A percentile compares a stretch with the other conserved stretches of the same genome.
Evolutionary conservation across 2,329 filamentous ascomycete species (phyloP).

Genomic region (Colletotrichum tabaci): DNA sequence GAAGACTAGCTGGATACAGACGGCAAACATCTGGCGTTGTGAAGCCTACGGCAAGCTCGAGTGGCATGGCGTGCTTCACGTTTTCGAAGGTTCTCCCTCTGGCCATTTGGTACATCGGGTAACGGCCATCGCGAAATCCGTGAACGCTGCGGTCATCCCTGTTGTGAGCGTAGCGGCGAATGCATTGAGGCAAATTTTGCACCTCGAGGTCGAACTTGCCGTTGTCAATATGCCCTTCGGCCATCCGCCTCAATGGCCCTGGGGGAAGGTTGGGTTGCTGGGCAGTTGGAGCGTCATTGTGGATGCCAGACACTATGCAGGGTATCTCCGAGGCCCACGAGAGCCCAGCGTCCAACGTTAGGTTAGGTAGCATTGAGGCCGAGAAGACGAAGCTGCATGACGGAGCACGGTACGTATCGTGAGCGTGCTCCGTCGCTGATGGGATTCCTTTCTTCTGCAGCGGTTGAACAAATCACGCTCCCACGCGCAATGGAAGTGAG

Average conservation of each 20-base stretch:
- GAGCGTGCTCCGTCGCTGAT: background rate
- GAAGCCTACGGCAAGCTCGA: conserved; percentile 57
- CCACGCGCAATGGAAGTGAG: background rate
- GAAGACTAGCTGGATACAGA: background rate
- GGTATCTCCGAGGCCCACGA: conserved; percentile 1
- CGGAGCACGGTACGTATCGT: background rate
- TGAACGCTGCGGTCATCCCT: conserved; percentile 62
- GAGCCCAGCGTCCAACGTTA: background rate
- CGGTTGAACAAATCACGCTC: background rate
- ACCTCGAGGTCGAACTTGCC: conserved; percentile 33
- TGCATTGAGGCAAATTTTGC: conserved; percentile 49
- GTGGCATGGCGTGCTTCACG: conserved; percentile 61
- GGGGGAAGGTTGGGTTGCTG: background rate
- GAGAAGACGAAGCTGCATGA: background rate
- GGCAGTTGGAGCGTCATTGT: background rate
- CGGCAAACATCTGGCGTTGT: background rate
- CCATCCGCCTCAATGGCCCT: conserved; percentile 2
- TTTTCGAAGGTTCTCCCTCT: conserved; percentile 62
- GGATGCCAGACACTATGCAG: background rate
- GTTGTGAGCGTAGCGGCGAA: conserved; percentile 57
- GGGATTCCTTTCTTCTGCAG: background rate
- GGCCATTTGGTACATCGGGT: conserved; percentile 63
- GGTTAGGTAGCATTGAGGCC: background rate
- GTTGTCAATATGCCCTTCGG: conserved; percentile 15
- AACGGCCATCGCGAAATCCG: conserved; percentile 59